Evolutionary conservation across 345 rosid genomes (phyloP), one percentile per base, ranked within the genome.

Genomic region (Salix suchowensis): DNA sequence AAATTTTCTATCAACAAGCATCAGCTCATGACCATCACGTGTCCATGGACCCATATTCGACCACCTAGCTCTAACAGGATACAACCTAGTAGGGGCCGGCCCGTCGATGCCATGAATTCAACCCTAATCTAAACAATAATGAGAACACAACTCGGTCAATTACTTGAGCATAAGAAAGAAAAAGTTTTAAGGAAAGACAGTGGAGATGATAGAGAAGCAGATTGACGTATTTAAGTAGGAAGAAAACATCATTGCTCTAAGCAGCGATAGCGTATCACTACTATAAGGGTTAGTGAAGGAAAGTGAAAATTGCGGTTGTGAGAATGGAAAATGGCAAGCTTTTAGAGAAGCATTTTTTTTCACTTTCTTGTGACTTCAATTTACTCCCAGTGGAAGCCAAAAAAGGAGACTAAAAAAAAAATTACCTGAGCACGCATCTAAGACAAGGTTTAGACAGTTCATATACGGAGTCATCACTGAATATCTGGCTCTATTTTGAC

Each of bases 61-160:
- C 81, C 79, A 76, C 84, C 70, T 75, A 73, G 73, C 76, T 77
- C 77, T 71, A 69, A 72, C 73, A 78, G 80, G 58, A 68, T 52
- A 58, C 71, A 79, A 84, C 69, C 70, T 74, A 68, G 92, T 87
- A 89, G 90, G 97, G 94, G 89, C 87, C 88, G 80, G 76, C 82
- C 87, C 67, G 74, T 64, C 32, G 61, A 86, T 73, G 66, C 68
- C 83, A 72, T 55, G 14, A 72, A 74, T 71, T 71, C 34, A 67
- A 72, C 68, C 83, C 73, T 74, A 2, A 79, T 64, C 83, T 76
- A 82, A 34, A 65, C 79, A 78, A 24, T 71, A 81, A 67, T 64
- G 72, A 70, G 23, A 24, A 58, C 71, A 68, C 37, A 52, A 66
- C 68, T 16, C 44, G 46, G 52, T 24, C 62, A 30, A 44, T 74